Percentiles rank a stretch among this genome's conserved stretches.
Conservation (phyloP, 352 stramenopile species). For the Phytophthora quininea region DNA sequence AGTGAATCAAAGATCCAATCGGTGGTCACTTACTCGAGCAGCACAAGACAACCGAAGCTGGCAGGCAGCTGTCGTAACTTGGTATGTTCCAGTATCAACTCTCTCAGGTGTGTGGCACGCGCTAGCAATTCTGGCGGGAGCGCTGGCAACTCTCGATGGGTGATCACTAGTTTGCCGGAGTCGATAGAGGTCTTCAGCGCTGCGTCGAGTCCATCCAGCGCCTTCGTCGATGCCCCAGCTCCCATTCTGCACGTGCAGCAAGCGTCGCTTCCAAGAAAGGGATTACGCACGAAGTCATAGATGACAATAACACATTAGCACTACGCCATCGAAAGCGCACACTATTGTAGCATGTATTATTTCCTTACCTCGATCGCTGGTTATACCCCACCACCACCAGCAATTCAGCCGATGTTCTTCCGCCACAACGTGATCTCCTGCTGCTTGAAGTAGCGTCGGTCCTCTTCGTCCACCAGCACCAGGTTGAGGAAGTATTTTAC, state of each 20-base stretch:
- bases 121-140: slow-evolving; percentile 51
- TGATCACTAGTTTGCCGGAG: slow-evolving; percentile 34
- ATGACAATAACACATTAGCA: too few relatives aligned
- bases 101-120: slow-evolving; percentile 49
- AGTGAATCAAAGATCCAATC: too few relatives aligned
- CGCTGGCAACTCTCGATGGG: slow-evolving; percentile 40
- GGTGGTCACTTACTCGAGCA: slow-evolving; percentile 43
- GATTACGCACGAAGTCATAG: too few relatives aligned
- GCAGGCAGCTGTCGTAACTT: slow-evolving; percentile 42
- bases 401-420: slow-evolving; percentile 46
- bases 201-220: slow-evolving; percentile 44
- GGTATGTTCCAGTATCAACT: slow-evolving; percentile 44
- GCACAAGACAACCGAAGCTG: slow-evolving; percentile 56
- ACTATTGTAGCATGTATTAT: neutral
- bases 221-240: slow-evolving; percentile 41
- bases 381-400: neutral
- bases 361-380: neutral
- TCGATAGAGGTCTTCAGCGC: slow-evolving; percentile 25
- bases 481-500: slow-evolving; percentile 98
- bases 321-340: too few relatives aligned
- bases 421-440: slow-evolving; percentile 98
- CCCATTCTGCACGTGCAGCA: slow-evolving; percentile 24
- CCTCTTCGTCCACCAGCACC: slow-evolving; percentile 98
- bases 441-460: slow-evolving; percentile 99
- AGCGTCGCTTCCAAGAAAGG: neutral